These are phyloP conservation scores for Syzygium aromaticum DNA, from an alignment of 345 rosid species.

Conservation along the genomic window DNA sequence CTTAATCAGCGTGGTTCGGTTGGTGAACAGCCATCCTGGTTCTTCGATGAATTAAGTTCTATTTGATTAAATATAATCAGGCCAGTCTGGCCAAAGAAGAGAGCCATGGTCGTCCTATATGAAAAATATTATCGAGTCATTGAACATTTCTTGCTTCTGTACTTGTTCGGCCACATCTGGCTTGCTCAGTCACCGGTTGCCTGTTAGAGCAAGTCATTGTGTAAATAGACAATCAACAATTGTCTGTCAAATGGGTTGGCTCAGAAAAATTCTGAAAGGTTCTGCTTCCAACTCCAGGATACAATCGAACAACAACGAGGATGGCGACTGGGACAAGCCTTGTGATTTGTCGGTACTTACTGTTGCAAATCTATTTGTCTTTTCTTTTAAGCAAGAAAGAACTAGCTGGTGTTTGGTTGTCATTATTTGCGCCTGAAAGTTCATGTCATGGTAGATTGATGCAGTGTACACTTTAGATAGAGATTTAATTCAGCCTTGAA, in stretches of 20 bases:
- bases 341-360: neutral
- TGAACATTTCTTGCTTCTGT: neutral
- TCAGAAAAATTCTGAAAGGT: slow-evolving; percentile 58
- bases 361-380: neutral
- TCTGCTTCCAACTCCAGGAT: slow-evolving; percentile 18
- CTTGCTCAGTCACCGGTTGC: neutral
- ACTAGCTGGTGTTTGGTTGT: neutral
- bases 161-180: neutral
- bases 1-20: neutral
- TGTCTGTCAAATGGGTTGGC: slow-evolving; percentile 56
- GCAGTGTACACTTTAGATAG: neutral
- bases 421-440: neutral
- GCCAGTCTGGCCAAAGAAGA: neutral
- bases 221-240: neutral
- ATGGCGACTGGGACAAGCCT: neutral
- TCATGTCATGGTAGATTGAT: neutral
- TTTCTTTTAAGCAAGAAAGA: neutral
- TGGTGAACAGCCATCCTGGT: neutral
- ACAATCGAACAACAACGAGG: neutral
- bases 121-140: neutral
- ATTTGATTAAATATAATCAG: neutral
- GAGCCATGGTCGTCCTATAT: neutral
- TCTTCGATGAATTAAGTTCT: neutral
- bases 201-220: neutral
- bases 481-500: neutral